Percentiles rank a stretch among this genome's conserved stretches.
phyloP scores from a whole-genome alignment of 495 filamentous ascomycete genomes.

The Friedmanniomyces endolithicus region DNA sequence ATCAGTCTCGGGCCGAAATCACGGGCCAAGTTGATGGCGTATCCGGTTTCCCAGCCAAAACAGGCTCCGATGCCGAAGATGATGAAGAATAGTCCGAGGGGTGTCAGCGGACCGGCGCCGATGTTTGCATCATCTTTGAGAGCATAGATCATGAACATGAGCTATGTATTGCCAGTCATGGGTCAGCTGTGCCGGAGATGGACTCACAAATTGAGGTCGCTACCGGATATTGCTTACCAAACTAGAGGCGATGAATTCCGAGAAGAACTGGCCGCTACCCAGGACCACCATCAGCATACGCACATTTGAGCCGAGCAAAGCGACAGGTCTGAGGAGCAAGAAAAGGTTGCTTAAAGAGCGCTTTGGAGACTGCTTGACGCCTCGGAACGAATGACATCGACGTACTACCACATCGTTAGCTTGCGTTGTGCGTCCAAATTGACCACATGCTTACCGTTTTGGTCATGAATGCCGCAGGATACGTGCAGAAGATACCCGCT shows the following conservation, averaged over 20 bases:
- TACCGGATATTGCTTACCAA: slow-evolving; percentile 21
- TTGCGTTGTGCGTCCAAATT: not conserved
- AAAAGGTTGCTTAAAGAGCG: too few species aligned
- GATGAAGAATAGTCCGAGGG: slow-evolving; percentile 49
- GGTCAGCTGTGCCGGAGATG: slow-evolving; percentile 17
- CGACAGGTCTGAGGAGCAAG: too few species aligned
- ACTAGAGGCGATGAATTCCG: slow-evolving; percentile 48
- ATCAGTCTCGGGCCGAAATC: slow-evolving; percentile 57
- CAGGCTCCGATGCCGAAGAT: slow-evolving; percentile 57
- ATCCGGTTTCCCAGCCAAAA: slow-evolving; percentile 55
- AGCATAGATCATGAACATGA: slow-evolving; percentile 56
- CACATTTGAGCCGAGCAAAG: slow-evolving; percentile 18
- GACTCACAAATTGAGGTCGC: too few species aligned
- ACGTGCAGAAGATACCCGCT: slow-evolving; percentile 55
- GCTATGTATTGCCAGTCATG: not conserved
- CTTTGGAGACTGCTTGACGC: too few species aligned
- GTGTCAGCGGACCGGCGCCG: slow-evolving; percentile 25
- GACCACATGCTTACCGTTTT: slow-evolving; percentile 16
- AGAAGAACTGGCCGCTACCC: slow-evolving; percentile 42
- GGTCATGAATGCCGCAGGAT: slow-evolving; percentile 48
- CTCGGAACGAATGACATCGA: not conserved
- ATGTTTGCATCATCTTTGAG: slow-evolving; percentile 43
- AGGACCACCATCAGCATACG: too few species aligned
- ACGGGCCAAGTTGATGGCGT: slow-evolving; percentile 54
- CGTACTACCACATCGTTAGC: not conserved